Evolutionary conservation across 768 basidiomycete species (phyloP).

Genomic region (Lentinula lateritia): DNA sequence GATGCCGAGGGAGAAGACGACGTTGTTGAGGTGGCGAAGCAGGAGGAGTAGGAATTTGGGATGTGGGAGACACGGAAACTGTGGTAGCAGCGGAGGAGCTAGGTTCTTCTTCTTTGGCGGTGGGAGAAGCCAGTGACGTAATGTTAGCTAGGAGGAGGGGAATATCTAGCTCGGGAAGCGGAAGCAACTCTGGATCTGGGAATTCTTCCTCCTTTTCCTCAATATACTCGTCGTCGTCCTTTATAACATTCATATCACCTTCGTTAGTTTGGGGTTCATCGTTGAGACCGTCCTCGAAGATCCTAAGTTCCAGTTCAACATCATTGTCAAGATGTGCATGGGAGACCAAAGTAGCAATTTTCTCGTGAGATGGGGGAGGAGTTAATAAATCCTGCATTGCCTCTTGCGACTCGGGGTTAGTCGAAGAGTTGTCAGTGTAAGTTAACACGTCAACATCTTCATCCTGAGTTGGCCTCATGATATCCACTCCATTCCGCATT

Average conservation of each 20-base stretch:
- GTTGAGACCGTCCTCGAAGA: background rate
- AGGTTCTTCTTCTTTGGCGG: conserved; percentile 10
- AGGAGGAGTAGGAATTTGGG: conserved; percentile 39
- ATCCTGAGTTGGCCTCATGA: background rate
- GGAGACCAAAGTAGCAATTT: background rate
- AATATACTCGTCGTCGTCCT: background rate
- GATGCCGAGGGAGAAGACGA: background rate
- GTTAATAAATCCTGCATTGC: background rate
- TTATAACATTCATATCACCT: background rate
- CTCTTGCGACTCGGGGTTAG: background rate
- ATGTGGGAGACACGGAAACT: conserved; percentile 13
- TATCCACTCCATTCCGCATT: background rate
- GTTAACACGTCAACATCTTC: background rate
- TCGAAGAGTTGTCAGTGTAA: background rate
- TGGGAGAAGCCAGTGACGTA: conserved; percentile 10
- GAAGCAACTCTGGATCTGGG: conserved; percentile 38
- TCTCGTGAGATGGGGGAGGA: background rate
- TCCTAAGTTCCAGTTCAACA: background rate
- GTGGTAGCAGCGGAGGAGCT: conserved; percentile 13
- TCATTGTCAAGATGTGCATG: background rate
- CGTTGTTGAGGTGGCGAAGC: conserved; percentile 28
- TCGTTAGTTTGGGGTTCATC: background rate
- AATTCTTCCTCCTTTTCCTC: conserved; percentile 12
- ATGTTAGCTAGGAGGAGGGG: conserved; percentile 10
- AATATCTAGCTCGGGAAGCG: conserved; percentile 25